A percentile compares a stretch with the other conserved stretches of the same genome.
These are phyloP conservation scores for Paracorniculantispora psalliotae DNA, from an alignment of 2,329 filamentous ascomycete genomes.

Conservation along the genomic window DNA sequence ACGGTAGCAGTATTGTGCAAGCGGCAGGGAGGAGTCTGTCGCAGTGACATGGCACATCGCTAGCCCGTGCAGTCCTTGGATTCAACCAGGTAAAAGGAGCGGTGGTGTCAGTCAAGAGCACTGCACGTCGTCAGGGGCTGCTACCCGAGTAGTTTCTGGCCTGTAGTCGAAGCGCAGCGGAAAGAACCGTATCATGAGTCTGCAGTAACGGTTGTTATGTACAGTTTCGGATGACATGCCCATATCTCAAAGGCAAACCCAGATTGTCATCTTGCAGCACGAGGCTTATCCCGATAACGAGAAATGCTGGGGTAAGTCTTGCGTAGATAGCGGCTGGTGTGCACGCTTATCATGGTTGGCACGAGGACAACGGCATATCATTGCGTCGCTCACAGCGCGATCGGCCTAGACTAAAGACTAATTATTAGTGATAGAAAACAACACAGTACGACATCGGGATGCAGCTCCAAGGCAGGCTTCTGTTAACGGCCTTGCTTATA, in stretches of 20 bases:
- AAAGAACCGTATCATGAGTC: slow-evolving; percentile 9
- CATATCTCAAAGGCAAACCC: neutral
- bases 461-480: neutral
- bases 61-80: neutral
- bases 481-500: no score
- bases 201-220: neutral
- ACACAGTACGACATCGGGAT: neutral
- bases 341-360: slow-evolving; percentile 4
- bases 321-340: slow-evolving; percentile 2
- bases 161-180: neutral
- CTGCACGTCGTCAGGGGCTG: neutral
- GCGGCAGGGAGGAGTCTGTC: neutral
- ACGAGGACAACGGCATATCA: neutral
- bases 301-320: slow-evolving; percentile 1
- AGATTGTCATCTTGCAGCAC: neutral
- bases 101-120: neutral
- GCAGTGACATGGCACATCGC: neutral
- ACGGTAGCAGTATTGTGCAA: neutral
- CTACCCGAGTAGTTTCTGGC: no score
- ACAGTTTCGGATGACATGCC: neutral
- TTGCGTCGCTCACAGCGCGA: neutral
- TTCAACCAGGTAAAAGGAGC: neutral
- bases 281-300: slow-evolving; percentile 4
- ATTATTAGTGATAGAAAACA: slow-evolving; percentile 1
- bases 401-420: neutral